Evolutionary conservation across 192 early-diverging fungal genomes (phyloP).

Genomic region (Mortierella alpina): DNA sequence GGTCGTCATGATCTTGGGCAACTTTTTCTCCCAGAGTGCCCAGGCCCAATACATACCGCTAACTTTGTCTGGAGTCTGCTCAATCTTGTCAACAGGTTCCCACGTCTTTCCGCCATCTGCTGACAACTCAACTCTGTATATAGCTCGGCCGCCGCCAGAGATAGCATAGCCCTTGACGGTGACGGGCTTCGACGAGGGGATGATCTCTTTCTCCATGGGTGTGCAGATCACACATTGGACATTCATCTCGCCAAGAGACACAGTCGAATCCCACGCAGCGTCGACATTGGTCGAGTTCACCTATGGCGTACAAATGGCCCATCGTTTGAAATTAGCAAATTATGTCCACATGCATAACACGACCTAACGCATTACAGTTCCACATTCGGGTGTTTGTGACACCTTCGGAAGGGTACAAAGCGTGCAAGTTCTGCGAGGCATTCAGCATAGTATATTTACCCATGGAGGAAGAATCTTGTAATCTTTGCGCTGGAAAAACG

Average conservation of each 20-base stretch:
- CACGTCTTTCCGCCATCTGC: slow-evolving; percentile 88
- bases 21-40: slow-evolving; percentile 81
- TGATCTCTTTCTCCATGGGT: slow-evolving; percentile 68
- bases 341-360: no score
- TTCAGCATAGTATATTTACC: slow-evolving; percentile 17
- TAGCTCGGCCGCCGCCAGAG: slow-evolving; percentile 79
- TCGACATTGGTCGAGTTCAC: slow-evolving; percentile 38
- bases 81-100: slow-evolving; percentile 75
- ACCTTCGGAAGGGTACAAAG: no score
- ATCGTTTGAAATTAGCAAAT: no score
- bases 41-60: slow-evolving; percentile 79
- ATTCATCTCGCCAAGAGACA: slow-evolving; percentile 76
- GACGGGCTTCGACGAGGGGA: slow-evolving; percentile 44
- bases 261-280: slow-evolving; percentile 67
- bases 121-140: slow-evolving; percentile 86
- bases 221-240: slow-evolving; percentile 84
- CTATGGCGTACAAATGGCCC: slow-evolving; percentile 21
- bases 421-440: slow-evolving; percentile 27
- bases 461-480: slow-evolving; percentile 51
- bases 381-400: no score
- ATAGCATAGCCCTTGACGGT: slow-evolving; percentile 82
- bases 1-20: slow-evolving; percentile 56
- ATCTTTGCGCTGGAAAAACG: slow-evolving; percentile 75
- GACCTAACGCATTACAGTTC: no score
- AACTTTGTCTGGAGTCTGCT: slow-evolving; percentile 51